phyloP scores from a whole-genome alignment of 331 rosid species.

The Stylosanthes scabra region DNA sequence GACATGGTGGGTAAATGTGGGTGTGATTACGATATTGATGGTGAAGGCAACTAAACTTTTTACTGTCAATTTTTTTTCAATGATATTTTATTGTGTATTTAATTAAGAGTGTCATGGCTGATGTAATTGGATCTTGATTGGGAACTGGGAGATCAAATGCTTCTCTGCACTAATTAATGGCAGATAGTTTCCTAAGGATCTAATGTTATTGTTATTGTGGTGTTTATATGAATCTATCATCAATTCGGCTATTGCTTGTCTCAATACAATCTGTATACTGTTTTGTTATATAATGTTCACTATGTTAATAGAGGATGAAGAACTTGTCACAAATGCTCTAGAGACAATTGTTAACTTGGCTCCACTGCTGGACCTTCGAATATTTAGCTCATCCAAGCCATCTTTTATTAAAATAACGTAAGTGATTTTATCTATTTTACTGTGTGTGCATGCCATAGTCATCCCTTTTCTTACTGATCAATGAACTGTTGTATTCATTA shows the following conservation, averaged over 20 bases:
- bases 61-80: not conserved
- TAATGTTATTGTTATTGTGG: not conserved
- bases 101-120: constrained; percentile 25
- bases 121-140: constrained; percentile 8
- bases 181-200: not conserved
- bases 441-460: constrained; percentile 4
- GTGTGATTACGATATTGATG: constrained; percentile 17
- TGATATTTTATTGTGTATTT: not conserved
- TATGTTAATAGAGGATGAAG: constrained; percentile 87
- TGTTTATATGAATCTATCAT: not conserved
- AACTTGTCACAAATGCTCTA: constrained; percentile 94
- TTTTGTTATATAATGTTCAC: constrained; percentile 25
- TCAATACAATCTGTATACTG: constrained; percentile 8
- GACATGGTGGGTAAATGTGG: constrained; percentile 11
- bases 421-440: constrained; percentile 43
- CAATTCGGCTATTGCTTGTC: constrained; percentile 11
- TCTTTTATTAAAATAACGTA: constrained; percentile 94
- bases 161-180: not conserved
- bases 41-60: not conserved
- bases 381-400: constrained; percentile 90
- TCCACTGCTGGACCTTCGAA: constrained; percentile 89
- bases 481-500: constrained; percentile 31
- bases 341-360: constrained; percentile 98
- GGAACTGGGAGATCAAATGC: not conserved
- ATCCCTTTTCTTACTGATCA: constrained; percentile 35